Evolutionary conservation across 805 yeast species (phyloP).

Genomic region (Candida ortonii): DNA sequence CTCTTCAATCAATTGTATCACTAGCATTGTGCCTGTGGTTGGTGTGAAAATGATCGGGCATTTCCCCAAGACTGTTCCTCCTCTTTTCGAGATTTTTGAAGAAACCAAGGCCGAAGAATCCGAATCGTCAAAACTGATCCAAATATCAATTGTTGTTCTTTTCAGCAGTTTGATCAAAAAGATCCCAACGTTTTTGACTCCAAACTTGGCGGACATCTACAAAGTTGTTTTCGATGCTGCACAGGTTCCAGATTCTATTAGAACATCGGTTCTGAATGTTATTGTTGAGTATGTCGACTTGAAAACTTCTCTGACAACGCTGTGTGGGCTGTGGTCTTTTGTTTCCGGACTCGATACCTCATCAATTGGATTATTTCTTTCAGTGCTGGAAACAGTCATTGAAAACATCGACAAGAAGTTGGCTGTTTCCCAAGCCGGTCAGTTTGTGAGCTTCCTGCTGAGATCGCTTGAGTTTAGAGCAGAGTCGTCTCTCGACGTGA

Average conservation of each 20-base stretch:
- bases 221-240: conserved; percentile 54
- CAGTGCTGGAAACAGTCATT: conserved; percentile 61
- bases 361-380: conserved; percentile 68
- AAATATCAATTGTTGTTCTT: conserved; percentile 67
- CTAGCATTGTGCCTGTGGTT: conserved; percentile 63
- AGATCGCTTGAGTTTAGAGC: conserved; percentile 71
- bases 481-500: conserved; percentile 56
- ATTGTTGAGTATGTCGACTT: conserved; percentile 67
- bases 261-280: conserved; percentile 59
- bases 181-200: conserved; percentile 79
- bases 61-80: conserved; percentile 82
- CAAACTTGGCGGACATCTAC: conserved; percentile 63
- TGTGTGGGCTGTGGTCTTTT: conserved; percentile 61
- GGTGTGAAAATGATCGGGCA: conserved; percentile 86
- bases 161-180: conserved; percentile 74
- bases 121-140: conserved; percentile 43
- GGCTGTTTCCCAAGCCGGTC: conserved; percentile 66
- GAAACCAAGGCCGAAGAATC: conserved; percentile 27
- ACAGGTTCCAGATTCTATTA: conserved; percentile 55
- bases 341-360: conserved; percentile 37
- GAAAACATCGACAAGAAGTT: conserved; percentile 69
- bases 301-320: conserved; percentile 56
- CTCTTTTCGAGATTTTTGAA: conserved; percentile 60
- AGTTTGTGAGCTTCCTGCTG: conserved; percentile 66
- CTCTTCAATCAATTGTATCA: conserved; percentile 69